Conservation (phyloP, 2,329 filamentous ascomycete genomes). For the Magnaporthiopsis poae region DNA sequence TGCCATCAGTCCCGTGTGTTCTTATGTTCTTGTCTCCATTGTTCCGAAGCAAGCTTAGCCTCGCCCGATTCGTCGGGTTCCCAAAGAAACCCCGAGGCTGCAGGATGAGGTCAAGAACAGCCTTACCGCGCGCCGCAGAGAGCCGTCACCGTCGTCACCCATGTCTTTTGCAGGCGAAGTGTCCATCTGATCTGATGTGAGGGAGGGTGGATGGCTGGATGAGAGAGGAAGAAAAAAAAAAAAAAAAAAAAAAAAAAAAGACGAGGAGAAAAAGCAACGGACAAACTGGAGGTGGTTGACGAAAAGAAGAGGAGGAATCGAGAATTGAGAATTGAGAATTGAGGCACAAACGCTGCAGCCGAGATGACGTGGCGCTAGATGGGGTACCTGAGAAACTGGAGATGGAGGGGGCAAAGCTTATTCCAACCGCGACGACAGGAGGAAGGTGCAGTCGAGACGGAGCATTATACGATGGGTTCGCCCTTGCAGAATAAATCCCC, state of each 20-base stretch:
- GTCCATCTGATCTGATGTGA: background rate
- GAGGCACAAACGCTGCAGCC: background rate
- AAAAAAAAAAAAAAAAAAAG: background rate
- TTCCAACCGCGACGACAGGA: too few relatives aligned
- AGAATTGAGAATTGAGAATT: too few relatives aligned
- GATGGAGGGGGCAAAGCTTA: too few relatives aligned
- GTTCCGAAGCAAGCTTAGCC: background rate
- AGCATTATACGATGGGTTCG: too few relatives aligned
- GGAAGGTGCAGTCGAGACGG: too few relatives aligned
- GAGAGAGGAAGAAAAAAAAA: background rate
- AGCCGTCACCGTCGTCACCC: background rate
- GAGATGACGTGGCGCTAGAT: background rate
- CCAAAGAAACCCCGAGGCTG: background rate
- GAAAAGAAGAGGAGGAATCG: too few relatives aligned
- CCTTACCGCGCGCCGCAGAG: constrained; percentile 1
- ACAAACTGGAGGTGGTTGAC: too few relatives aligned
- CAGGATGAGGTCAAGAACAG: background rate
- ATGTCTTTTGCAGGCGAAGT: background rate
- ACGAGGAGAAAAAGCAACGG: too few relatives aligned
- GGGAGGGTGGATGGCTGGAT: too few relatives aligned
- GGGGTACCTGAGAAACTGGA: too few relatives aligned
- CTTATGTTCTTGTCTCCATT: background rate
- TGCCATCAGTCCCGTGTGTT: background rate
- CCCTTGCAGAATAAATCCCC: too few relatives aligned
- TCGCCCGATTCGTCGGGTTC: background rate